Evolutionary conservation across 23 red algal species (phyloP).

Genomic region (Pyropia haitanensis): DNA sequence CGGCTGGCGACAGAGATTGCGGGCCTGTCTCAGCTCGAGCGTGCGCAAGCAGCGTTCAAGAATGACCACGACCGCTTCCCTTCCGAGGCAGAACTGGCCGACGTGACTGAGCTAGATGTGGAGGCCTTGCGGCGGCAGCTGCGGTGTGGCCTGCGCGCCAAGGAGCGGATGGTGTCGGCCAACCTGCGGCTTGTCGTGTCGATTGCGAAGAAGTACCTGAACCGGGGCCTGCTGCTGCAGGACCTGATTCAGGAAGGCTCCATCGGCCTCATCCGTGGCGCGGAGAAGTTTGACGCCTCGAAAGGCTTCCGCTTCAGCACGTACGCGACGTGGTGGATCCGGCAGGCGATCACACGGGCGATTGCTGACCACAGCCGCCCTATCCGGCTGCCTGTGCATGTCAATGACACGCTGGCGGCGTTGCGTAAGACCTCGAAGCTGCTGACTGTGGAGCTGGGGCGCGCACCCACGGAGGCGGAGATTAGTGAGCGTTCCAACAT

Average conservation of each 20-base stretch:
- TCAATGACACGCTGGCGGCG: conserved; percentile 62
- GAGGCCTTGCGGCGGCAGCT: conserved; percentile 7
- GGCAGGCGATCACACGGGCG: conserved; percentile 57
- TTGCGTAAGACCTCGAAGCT: conserved; percentile 41
- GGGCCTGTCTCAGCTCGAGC: conserved; percentile 22
- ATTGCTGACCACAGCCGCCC: conserved; percentile 65
- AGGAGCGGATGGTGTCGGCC: conserved; percentile 63
- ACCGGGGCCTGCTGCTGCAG: conserved; percentile 51
- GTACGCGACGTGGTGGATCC: conserved; percentile 90
- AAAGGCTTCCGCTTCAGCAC: conserved; percentile 84
- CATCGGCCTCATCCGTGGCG: conserved; percentile 74
- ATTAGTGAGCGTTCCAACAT: conserved; percentile 37
- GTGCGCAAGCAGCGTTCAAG: conserved; percentile 1
- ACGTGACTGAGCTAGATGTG: conserved; percentile 9
- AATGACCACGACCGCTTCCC: conserved; percentile 13
- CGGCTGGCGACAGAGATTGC: conserved; percentile 16
- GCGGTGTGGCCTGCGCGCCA: conserved; percentile 8
- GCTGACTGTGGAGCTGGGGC: conserved; percentile 59
- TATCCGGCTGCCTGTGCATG: conserved; percentile 72
- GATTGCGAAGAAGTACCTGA: conserved; percentile 72
- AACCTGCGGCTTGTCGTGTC: conserved; percentile 81
- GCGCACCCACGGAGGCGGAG: conserved; percentile 59
- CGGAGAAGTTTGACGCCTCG: conserved; percentile 75
- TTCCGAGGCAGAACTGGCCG: conserved; percentile 21
- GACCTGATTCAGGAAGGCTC: conserved; percentile 94